Percentiles rank a stretch among this genome's conserved stretches.
These are phyloP conservation scores for Anthostomella pinea DNA, from an alignment of 2,329 filamentous ascomycete genomes.

Conservation along the genomic window DNA sequence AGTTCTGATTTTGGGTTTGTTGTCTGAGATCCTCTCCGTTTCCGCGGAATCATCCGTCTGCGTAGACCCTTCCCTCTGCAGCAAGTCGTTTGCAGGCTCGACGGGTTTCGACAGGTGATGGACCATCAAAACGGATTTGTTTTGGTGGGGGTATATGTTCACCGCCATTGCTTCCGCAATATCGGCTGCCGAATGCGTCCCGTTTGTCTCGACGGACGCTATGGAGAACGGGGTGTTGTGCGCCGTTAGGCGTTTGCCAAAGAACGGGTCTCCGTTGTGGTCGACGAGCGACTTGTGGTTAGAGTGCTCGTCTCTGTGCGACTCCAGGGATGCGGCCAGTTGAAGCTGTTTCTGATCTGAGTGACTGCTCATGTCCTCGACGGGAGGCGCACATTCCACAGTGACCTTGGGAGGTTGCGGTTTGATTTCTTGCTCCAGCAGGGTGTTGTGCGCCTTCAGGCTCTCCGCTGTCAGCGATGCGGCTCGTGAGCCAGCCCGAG, in stretches of 20 bases:
- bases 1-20: constrained; percentile 38
- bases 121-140: constrained; percentile 61
- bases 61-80: constrained; percentile 23
- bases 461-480: constrained; percentile 59
- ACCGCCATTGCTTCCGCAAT: constrained; percentile 62
- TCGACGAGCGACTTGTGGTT: constrained; percentile 42
- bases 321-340: constrained; percentile 34
- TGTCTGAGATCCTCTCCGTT: constrained; percentile 18
- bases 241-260: constrained; percentile 50
- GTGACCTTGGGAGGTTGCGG: constrained; percentile 25
- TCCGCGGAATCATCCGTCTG: constrained; percentile 13
- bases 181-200: constrained; percentile 54
- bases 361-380: constrained; percentile 26
- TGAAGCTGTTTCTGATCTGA: constrained; percentile 29
- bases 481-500: constrained; percentile 29
- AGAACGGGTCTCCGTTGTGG: constrained; percentile 52
- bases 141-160: constrained; percentile 62
- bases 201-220: constrained; percentile 58
- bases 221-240: constrained; percentile 62
- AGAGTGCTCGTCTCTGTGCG: constrained; percentile 29
- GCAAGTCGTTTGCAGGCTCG: constrained; percentile 41
- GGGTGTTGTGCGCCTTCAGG: constrained; percentile 51
- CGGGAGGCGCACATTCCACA: constrained; percentile 27
- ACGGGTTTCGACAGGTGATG: constrained; percentile 52
- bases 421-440: constrained; percentile 32